Evolutionary conservation across 306 rosid genomes (phyloP).

Genomic region (Inga oerstediana): DNA sequence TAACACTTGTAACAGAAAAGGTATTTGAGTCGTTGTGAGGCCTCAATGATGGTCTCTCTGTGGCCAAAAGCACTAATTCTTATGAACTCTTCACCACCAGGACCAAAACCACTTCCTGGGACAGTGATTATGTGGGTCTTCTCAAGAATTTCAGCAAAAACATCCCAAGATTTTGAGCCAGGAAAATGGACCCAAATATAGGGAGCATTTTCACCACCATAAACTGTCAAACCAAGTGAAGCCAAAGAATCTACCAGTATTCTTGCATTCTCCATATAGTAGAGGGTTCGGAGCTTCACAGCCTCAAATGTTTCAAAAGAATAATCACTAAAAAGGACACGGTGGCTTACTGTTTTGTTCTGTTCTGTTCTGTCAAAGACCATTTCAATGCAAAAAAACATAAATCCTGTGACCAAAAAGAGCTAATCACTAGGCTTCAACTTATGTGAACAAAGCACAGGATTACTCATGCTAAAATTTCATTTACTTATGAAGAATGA

Average conservation of each 20-base stretch:
- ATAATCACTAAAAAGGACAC: background rate
- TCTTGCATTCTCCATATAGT: slow-evolving; percentile 74
- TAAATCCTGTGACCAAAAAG: background rate
- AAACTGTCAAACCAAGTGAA: slow-evolving; percentile 61
- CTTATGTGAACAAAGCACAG: background rate
- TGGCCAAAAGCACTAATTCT: slow-evolving; percentile 62
- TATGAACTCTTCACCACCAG: slow-evolving; percentile 63
- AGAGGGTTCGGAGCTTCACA: slow-evolving; percentile 38
- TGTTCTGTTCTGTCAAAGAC: background rate
- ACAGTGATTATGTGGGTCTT: slow-evolving; percentile 63
- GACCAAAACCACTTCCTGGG: slow-evolving; percentile 73
- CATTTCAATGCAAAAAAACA: background rate
- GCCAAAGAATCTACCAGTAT: slow-evolving; percentile 57
- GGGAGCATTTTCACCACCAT: slow-evolving; percentile 73
- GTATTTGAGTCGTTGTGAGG: slow-evolving; percentile 53
- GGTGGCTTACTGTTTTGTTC: background rate
- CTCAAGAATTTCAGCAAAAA: slow-evolving; percentile 65
- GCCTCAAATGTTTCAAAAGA: slow-evolving; percentile 50
- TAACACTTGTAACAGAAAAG: slow-evolving; percentile 26
- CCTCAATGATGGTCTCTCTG: slow-evolving; percentile 57
- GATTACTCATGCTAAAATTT: background rate
- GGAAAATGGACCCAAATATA: slow-evolving; percentile 78
- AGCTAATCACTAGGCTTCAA: background rate
- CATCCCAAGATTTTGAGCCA: slow-evolving; percentile 69
- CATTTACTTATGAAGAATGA: background rate